A percentile compares a stretch with the other conserved stretches of the same genome.
phyloP scores from a whole-genome alignment of 169 alveolate species.

The Amoebophrya sp. region DNA sequence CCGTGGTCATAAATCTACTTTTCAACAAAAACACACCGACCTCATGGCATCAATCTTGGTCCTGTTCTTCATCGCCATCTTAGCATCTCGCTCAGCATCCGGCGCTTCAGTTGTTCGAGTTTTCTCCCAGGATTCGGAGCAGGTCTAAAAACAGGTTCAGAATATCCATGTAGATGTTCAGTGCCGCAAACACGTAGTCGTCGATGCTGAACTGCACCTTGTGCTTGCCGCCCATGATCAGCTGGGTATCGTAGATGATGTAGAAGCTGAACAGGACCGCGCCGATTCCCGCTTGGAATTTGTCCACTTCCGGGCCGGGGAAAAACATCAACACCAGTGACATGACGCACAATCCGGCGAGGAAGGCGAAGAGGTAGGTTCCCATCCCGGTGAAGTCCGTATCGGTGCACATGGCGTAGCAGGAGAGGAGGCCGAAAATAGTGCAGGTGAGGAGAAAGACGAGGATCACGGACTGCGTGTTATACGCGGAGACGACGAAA shows the following conservation, averaged over 20 bases:
- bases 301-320: slow-evolving; percentile 12
- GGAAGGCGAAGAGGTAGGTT: slow-evolving; percentile 38
- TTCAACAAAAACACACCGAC: no score
- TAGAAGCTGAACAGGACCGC: slow-evolving; percentile 40
- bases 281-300: slow-evolving; percentile 35
- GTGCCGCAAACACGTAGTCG: background rate
- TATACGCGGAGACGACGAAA: background rate
- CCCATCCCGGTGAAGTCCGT: slow-evolving; percentile 40
- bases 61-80: no score
- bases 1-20: no score
- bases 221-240: slow-evolving; percentile 49
- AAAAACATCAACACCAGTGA: background rate
- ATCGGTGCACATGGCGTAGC: background rate
- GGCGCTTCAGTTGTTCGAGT: no score
- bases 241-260: slow-evolving; percentile 43
- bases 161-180: slow-evolving; percentile 4
- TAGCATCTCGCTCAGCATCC: no score
- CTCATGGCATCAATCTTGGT: no score
- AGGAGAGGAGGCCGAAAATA: background rate
- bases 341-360: background rate
- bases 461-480: background rate
- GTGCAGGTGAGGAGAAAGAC: background rate
- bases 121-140: background rate
- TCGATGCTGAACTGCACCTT: slow-evolving; percentile 17
- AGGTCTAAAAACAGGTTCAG: slow-evolving; percentile 1